Evolutionary conservation across 768 basidiomycete genomes (phyloP).

Genomic region (Russula dissimulans): DNA sequence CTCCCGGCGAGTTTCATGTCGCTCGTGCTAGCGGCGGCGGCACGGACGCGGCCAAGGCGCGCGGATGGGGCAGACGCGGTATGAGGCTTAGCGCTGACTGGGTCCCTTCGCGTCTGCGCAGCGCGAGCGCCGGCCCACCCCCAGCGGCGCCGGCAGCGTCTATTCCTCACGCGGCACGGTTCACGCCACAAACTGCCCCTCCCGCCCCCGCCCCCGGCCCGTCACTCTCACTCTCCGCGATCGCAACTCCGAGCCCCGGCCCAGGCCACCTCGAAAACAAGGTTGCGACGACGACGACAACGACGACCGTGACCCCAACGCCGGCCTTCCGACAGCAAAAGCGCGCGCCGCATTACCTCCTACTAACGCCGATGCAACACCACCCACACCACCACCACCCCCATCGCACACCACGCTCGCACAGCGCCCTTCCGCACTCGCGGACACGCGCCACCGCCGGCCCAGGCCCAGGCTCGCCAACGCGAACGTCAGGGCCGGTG

Average conservation of each 20-base stretch:
- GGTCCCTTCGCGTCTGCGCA: slow-evolving; percentile 31
- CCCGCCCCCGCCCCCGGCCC: background rate
- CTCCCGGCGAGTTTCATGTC: slow-evolving; percentile 27
- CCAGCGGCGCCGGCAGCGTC: background rate
- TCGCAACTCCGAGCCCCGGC: background rate
- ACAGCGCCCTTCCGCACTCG: background rate
- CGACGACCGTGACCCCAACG: slow-evolving; percentile 19
- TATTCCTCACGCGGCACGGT: background rate
- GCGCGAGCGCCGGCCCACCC: slow-evolving; percentile 24
- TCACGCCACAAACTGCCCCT: slow-evolving; percentile 10
- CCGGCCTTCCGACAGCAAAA: slow-evolving; percentile 2
- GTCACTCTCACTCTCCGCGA: background rate
- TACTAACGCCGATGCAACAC: background rate
- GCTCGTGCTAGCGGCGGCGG: slow-evolving; percentile 1
- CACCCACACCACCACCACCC: background rate
- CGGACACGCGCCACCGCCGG: background rate
- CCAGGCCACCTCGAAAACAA: background rate
- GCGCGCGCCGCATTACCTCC: background rate
- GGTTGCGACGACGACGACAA: slow-evolving; percentile 2
- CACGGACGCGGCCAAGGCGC: slow-evolving; percentile 31
- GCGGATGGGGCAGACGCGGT: slow-evolving; percentile 49
- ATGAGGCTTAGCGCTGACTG: slow-evolving; percentile 49
- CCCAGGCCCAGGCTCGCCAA: background rate
- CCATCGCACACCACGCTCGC: background rate
- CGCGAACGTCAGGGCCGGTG: background rate